Evolutionary conservation across 805 yeast species (phyloP), one percentile per base, ranked within the genome.

Genomic region (Wickerhamiella dianesei): DNA sequence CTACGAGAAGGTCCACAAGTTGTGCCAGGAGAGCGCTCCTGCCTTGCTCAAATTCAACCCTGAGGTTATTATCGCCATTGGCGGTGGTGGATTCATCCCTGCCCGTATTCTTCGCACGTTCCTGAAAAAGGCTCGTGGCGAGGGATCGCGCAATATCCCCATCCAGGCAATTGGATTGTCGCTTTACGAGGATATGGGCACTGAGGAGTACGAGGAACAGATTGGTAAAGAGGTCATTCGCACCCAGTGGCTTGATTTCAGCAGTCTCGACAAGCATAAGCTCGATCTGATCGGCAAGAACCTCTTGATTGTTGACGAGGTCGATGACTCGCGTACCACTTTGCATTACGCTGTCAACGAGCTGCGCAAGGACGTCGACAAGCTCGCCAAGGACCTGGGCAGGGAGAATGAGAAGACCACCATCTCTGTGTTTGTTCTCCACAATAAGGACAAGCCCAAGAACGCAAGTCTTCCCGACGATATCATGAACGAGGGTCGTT

Each of bases 71-170:
- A 84, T 89, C 52, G 96, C 97, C 56, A 86, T 89, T 59, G 98
- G 72, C 60, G 95, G 95, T 57, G 95, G 98, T 62, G 98, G 97
- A 1, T 85, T 89, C 65, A 92, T 89, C 49, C 98, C 97, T 21
- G 96, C 98, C 6, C 78, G 98, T 64, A 92, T 92, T 67, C 73
- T 89, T 63, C 78, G 98, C 64, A 80, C 97, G 1, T 92, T 89
- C 66, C 71, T 89, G 56, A 89, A 88, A 65, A 35, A 46, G 32
- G 51, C 55, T 1, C 48, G 48, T 35, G 56, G 52, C 17, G 82
- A 80, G 55, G 94, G 94, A 50, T 70, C 80, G 50, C 47, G 46
- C 47, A 89, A 88, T 58, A 80, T 87, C 50, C 80, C 95, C 59
- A 86, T 89, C 59, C 89, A 88, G 78, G 96, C 98, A 43, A 85